These are phyloP conservation scores for Thuidium tamariscinum DNA, from an alignment of 225 moss, liverwort and hornwort species.

Conservation along the genomic window DNA sequence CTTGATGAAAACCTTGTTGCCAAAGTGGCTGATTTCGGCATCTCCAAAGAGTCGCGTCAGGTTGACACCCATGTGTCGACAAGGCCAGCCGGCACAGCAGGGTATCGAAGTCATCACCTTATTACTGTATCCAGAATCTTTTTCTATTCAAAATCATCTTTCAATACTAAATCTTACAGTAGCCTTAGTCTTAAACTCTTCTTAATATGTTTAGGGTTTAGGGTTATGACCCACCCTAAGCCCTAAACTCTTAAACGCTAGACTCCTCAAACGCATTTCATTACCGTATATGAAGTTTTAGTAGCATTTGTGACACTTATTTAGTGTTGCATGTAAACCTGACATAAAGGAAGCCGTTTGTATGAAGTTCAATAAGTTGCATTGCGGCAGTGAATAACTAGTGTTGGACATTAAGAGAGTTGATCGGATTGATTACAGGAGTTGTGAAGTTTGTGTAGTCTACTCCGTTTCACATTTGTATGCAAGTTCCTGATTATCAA, in stretches of 20 bases:
- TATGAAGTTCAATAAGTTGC: neutral
- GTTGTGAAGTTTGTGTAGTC: neutral
- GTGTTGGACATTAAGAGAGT: neutral
- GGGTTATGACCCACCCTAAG: no score
- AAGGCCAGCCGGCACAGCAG: slow-evolving; percentile 26
- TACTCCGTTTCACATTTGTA: neutral
- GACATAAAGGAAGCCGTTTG: neutral
- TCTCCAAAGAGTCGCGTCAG: slow-evolving; percentile 26
- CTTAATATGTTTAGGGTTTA: no score
- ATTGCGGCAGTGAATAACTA: neutral
- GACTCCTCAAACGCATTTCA: neutral
- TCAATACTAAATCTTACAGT: neutral
- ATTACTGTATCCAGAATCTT: neutral
- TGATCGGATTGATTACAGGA: neutral
- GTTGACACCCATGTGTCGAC: slow-evolving; percentile 32
- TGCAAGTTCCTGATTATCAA: neutral
- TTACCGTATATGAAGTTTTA: neutral
- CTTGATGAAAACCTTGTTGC: slow-evolving; percentile 49
- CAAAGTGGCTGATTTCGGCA: slow-evolving; percentile 64
- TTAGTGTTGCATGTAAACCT: neutral
- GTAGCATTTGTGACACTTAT: no score
- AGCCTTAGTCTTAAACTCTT: neutral
- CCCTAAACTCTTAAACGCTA: no score
- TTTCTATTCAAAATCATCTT: neutral
- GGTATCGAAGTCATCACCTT: neutral